Conservation (phyloP, 768 basidiomycete genomes). For the Termitomyces eurrhizus region DNA sequence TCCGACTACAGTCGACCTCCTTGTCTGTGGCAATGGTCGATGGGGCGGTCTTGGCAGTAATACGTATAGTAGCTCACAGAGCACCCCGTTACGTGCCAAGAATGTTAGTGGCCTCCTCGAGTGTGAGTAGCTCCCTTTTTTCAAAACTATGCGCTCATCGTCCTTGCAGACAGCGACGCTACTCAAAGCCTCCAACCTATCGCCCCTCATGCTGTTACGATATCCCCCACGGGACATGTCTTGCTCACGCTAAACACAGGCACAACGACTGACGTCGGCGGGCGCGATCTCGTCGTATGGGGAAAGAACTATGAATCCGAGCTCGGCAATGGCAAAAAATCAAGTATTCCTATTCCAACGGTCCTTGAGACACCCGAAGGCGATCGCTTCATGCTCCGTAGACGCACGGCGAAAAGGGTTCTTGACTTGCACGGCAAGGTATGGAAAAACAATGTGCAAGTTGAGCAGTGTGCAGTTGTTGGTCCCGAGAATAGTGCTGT, state of each 20-base stretch:
- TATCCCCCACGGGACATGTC: constrained; percentile 76
- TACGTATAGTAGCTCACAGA: constrained; percentile 65
- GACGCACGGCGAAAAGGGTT: constrained; percentile 46
- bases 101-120: constrained; percentile 81
- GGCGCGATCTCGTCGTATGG: constrained; percentile 70
- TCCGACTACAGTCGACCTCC: constrained; percentile 37
- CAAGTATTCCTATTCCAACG: constrained; percentile 52
- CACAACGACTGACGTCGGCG: constrained; percentile 43
- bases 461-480: constrained; percentile 61
- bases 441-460: constrained; percentile 55
- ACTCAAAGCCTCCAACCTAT: constrained; percentile 60
- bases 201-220: constrained; percentile 53
- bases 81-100: constrained; percentile 68
- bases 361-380: constrained; percentile 48
- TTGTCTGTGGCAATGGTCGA: constrained; percentile 82
- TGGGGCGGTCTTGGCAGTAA: constrained; percentile 75
- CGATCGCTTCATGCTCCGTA: constrained; percentile 55
- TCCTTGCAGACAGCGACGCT: constrained; percentile 59
- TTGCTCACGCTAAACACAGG: constrained; percentile 68
- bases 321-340: constrained; percentile 69
- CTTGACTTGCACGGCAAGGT: constrained; percentile 55
- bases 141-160: neutral
- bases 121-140: constrained; percentile 49
- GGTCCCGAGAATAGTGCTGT: constrained; percentile 64
- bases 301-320: constrained; percentile 73